phyloP scores from a whole-genome alignment of 352 stramenopile genomes.

The Phytophthora pinifolia region DNA sequence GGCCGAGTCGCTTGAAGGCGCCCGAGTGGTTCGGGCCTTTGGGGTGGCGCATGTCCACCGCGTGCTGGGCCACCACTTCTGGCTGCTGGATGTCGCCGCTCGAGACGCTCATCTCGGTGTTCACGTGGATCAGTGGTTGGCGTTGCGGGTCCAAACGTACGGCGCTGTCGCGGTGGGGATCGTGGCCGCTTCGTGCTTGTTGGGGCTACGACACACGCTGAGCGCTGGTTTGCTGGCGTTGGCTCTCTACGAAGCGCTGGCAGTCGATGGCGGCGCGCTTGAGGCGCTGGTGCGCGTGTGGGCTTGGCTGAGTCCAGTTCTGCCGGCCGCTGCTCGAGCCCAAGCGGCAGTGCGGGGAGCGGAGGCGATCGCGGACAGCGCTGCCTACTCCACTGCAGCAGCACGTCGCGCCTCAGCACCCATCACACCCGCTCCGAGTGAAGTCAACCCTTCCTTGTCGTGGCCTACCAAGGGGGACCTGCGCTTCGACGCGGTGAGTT shows the following conservation, averaged over 20 bases:
- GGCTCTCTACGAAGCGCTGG: constrained; percentile 90
- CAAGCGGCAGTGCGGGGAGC: constrained; percentile 25
- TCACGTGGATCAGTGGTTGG: constrained; percentile 64
- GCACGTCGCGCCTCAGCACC: constrained; percentile 18
- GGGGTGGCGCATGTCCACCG: constrained; percentile 52
- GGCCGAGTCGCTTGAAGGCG: constrained; percentile 54
- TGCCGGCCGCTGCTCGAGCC: constrained; percentile 27
- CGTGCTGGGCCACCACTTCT: constrained; percentile 62
- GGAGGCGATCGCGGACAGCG: constrained; percentile 30
- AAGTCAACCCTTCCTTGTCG: constrained; percentile 39
- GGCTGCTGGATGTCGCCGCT: constrained; percentile 60
- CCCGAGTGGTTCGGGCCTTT: constrained; percentile 69
- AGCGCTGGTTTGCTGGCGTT: constrained; percentile 84
- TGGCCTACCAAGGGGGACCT: constrained; percentile 90
- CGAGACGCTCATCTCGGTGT: constrained; percentile 55
- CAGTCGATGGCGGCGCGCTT: constrained; percentile 81
- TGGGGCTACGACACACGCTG: constrained; percentile 40
- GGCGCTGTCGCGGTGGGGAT: constrained; percentile 52
- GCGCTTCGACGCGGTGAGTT: constrained; percentile 89
- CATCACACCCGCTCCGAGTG: constrained; percentile 20
- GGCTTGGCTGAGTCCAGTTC: constrained; percentile 45
- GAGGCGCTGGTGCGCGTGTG: constrained; percentile 90
- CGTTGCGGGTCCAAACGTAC: constrained; percentile 63
- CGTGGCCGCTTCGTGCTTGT: constrained; percentile 40
- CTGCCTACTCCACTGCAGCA: constrained; percentile 23